Percentiles rank a stretch among this genome's conserved stretches.
These are phyloP conservation scores for Nicotiana tabacum DNA, from an alignment of 257 asterid genomes.

Conservation along the genomic window DNA sequence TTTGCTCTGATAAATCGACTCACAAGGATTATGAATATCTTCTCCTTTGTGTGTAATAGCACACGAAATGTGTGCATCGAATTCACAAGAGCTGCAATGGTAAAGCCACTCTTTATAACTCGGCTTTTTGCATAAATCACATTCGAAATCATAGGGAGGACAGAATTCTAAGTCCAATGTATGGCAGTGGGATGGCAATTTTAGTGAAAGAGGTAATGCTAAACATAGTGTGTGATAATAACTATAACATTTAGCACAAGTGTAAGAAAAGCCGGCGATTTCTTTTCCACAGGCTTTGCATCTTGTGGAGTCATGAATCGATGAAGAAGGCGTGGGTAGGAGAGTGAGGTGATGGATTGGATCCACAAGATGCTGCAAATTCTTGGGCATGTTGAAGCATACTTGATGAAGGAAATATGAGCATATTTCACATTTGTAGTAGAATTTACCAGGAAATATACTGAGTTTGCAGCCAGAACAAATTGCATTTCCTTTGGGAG, in stretches of 20 bases:
- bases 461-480: slow-evolving; percentile 45
- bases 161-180: slow-evolving; percentile 36
- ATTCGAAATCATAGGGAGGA: slow-evolving; percentile 45
- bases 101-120: slow-evolving; percentile 47
- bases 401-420: slow-evolving; percentile 42
- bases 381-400: slow-evolving; percentile 47
- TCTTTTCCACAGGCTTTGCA: slow-evolving; percentile 39
- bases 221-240: slow-evolving; percentile 39
- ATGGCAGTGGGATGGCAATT: slow-evolving; percentile 39
- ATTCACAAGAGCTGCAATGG: slow-evolving; percentile 38
- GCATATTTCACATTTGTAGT: slow-evolving; percentile 38
- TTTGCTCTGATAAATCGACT: background rate
- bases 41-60: slow-evolving; percentile 24
- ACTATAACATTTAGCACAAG: slow-evolving; percentile 29
- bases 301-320: background rate
- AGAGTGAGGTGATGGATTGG: slow-evolving; percentile 38
- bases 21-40: background rate
- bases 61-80: slow-evolving; percentile 53
- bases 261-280: slow-evolving; percentile 36
- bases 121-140: slow-evolving; percentile 40
- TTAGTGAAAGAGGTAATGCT: slow-evolving; percentile 44
- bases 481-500: background rate
- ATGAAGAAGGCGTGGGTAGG: slow-evolving; percentile 10
- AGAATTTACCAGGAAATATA: slow-evolving; percentile 25
- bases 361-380: slow-evolving; percentile 36